Conservation (phyloP, 2,329 filamentous ascomycete species). For the Colletotrichum somersetense region DNA sequence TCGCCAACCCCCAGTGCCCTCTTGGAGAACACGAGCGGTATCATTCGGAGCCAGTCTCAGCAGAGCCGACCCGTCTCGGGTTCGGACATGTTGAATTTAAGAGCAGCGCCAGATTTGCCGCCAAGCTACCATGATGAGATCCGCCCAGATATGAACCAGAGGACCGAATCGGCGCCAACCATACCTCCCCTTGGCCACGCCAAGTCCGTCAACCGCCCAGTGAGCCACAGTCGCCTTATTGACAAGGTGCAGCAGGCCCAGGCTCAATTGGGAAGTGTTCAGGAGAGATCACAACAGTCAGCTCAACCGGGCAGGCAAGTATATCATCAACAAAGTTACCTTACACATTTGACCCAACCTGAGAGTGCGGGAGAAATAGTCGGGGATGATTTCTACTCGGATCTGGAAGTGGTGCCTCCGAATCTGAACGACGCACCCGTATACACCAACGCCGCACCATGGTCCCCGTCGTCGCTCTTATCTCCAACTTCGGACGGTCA, state of each 20-base stretch:
- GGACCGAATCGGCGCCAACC: background rate
- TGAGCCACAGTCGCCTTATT: slow-evolving; percentile 1
- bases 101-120: background rate
- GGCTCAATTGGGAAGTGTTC: background rate
- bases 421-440: too few relatives aligned
- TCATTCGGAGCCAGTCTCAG: background rate
- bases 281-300: background rate
- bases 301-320: background rate
- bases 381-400: background rate
- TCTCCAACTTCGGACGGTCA: background rate
- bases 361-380: background rate
- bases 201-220: slow-evolving; percentile 6
- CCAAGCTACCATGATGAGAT: background rate
- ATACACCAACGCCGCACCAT: background rate
- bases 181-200: background rate
- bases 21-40: background rate
- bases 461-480: background rate
- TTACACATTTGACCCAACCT: background rate
- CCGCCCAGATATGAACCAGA: background rate
- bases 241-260: slow-evolving; percentile 1
- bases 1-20: background rate
- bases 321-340: background rate
- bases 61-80: background rate
- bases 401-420: background rate
- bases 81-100: background rate